These are phyloP conservation scores for Russula earlei DNA, from an alignment of 768 basidiomycete species.

Conservation along the genomic window DNA sequence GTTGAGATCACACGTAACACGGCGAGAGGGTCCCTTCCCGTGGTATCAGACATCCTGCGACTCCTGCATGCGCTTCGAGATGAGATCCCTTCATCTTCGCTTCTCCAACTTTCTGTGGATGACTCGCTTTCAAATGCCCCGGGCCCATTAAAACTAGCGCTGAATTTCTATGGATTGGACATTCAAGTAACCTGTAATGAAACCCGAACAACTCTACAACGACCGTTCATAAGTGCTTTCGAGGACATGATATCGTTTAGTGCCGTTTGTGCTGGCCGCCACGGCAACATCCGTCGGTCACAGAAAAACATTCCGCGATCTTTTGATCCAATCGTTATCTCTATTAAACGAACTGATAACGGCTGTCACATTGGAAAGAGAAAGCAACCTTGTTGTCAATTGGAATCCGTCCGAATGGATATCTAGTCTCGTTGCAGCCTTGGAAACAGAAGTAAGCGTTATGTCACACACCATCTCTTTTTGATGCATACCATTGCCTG, in stretches of 20 bases:
- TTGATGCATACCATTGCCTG: background rate
- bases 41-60: slow-evolving; percentile 5
- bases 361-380: slow-evolving; percentile 29
- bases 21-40: background rate
- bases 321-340: slow-evolving; percentile 41
- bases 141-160: slow-evolving; percentile 11
- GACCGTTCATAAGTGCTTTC: slow-evolving; percentile 51
- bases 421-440: slow-evolving; percentile 37
- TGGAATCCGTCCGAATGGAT: slow-evolving; percentile 70
- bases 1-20: background rate
- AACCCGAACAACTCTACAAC: slow-evolving; percentile 23
- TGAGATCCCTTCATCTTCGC: slow-evolving; percentile 7
- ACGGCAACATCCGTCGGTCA: slow-evolving; percentile 23
- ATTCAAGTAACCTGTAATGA: background rate
- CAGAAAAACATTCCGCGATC: slow-evolving; percentile 34
- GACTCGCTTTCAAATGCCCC: background rate
- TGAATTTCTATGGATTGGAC: slow-evolving; percentile 45
- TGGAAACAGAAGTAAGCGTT: slow-evolving; percentile 46
- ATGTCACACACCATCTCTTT: background rate
- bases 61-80: slow-evolving; percentile 10
- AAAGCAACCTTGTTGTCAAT: slow-evolving; percentile 29
- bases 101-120: slow-evolving; percentile 1
- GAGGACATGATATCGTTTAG: slow-evolving; percentile 44
- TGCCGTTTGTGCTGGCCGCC: slow-evolving; percentile 34
- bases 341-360: slow-evolving; percentile 44